Base-by-base conservation (phyloP, 352 stramenopile genomes). In the Phytophthora foliorum region DNA sequence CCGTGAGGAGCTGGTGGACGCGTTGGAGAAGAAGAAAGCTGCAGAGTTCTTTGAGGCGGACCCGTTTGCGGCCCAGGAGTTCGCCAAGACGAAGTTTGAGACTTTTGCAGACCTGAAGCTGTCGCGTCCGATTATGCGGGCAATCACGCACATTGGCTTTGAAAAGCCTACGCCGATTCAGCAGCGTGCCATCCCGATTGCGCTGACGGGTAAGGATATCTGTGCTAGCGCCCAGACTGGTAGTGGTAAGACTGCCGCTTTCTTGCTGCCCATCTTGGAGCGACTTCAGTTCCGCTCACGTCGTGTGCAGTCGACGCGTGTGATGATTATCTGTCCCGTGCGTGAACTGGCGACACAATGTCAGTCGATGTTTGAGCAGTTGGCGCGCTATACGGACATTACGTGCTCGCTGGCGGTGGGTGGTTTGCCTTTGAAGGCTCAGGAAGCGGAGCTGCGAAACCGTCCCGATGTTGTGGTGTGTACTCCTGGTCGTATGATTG, bases 161-260 rank as follows among this genome's bases (percentile, higher is more conserved):
- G 90, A 98, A 31, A 97, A 94, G 48, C 98, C 98, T 13, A 99
- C 98, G 51, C 91, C 97, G 14, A 97, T 98, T 77, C 92, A 98
- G 80, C 91, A 96, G 51, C 91, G 89, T 22, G 93, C 96, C 38
- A 97, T 99, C 41, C 97, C 97, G 1, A 80, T 99, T 25, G 96
- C 93, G 5, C 71, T 99, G 13, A 93, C 89, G 19, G 97, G 97
- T 36, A 95, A 98, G 55, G 98, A 99, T 83, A 98, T 99, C 67
- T 99, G 97, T 73, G 98, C 97, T 14, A 98, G 91, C 55, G 97
- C 97, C 2, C 92, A 98, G 64, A 99, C 97, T 6, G 98, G 98
- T 65, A 98, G 83, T 82, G 98, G 98, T 74, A 99, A 99, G 77
- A 99, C 98, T 11, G 98, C 97, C 6, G 97, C 98, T 7, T 99